Base-by-base conservation (phyloP, 495 filamentous ascomycete species). In the Podospora sp. region DNA sequence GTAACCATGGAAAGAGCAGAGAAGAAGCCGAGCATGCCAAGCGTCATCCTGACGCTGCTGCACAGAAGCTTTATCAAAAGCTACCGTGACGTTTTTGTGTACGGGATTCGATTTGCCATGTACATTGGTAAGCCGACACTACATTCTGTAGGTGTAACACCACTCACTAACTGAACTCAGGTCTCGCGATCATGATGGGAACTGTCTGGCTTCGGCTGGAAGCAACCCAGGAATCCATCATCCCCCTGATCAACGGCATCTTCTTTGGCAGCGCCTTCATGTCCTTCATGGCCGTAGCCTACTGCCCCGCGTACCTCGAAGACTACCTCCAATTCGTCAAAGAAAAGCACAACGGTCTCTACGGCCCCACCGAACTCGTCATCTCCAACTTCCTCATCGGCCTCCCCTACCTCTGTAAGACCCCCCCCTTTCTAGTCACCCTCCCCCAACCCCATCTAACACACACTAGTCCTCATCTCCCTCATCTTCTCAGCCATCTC, bases 271-370 rank as follows among this genome's bases (percentile, higher is more conserved):
- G 84, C 0, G 92, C 91, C 0, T 95, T 95, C 81, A 92, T 95
- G 90, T 91, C 88, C 40, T 95, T 95, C 83, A 95, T 95, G 92
- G 92, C 92, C 0, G 89, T 92, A 0, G 92, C 91, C 7, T 94
- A 94, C 73, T 88, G 92, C 8, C 92, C 92, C 0, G 84, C 89
- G n/a, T 95, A 85, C 80, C 81, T 95, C 12, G 92, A 95, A 78
- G 92, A 95, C 73, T 86, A 87, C 53, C 80, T 85, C 3, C 89
- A 86, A 0, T 95, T 86, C 72, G 74, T 85, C 78, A 93, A 93
- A 77, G 92, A 95, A 69, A 86, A 90, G n/a, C 86, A 86, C 22
- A 94, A 94, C 74, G 92, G 92, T 0, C 85, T 94, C 1, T 92
- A 92, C 75, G 90, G 90, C 4, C 81, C 91, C 0, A 83, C 88